Base-by-base conservation (phyloP, 2,329 filamentous ascomycete species). In the Ceratocystis albifundus region DNA sequence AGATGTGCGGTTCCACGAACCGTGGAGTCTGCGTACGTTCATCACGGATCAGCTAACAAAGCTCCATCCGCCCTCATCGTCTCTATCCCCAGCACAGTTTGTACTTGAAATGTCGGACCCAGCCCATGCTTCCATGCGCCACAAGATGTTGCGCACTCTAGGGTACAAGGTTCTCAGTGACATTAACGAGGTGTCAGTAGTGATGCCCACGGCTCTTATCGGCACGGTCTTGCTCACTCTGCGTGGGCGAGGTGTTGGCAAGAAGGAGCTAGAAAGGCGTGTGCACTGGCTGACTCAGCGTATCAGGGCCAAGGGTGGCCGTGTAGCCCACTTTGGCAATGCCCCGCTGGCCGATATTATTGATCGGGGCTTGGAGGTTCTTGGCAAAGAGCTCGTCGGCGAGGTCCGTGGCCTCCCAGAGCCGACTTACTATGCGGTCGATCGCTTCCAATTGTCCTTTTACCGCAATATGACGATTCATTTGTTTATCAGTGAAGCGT, bases 391-490 rank as follows among this genome's bases (percentile, higher is more conserved):
- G 63, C 82, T 99, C 1, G 91, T 99, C 0, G 90, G 92, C 3
- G 79, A 87, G 3, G 81, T 96, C 0, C 82, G 87, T 46, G 90
- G 87, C 0, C 77, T 99, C 4, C 88, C 89, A 0, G 94, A 99
- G 74, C 89, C 90, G 20, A 97, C 94, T 0, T 97, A 90, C 75
- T 96, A 90, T 72, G 94, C 94, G 3, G 91, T 96, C 48, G 94
- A 99, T 74, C 84, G 91, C 65, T 99, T 99, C 78, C 94, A 99
- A 74, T 82, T 99, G 8, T 96, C 91, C 0, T 99, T 99, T 76
- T 99, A 99, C 77, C 87, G 94, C 64, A 99, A 99, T 76, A 97
- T 97, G 94, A 96, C 93, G 0, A 99, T 99, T 69, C 94, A 99
- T 74, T 82, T 99, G 4, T 99, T 99, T 75, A 94, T 99, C 67